phyloP scores from a whole-genome alignment of 2,329 filamentous ascomycete genomes.

The Penicillium rolfsii region DNA sequence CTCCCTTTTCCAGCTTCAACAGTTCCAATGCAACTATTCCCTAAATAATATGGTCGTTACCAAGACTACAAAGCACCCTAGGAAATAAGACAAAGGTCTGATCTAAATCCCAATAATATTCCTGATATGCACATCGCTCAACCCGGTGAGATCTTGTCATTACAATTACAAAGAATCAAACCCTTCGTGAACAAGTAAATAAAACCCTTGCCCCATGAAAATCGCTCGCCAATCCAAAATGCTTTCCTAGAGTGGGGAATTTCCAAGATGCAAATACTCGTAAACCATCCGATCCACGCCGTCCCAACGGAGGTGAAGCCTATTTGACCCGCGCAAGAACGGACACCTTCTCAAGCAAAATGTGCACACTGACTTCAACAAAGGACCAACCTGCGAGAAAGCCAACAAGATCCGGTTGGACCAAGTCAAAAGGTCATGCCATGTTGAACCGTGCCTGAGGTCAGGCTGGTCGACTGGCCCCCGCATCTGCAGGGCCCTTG shows the following conservation, averaged over 20 bases:
- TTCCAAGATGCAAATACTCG: constrained; percentile 26
- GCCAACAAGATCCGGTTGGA: not conserved
- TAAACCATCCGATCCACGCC: constrained; percentile 12
- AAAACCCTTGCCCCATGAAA: constrained; percentile 11
- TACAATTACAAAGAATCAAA: constrained; percentile 25
- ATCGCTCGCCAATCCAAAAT: constrained; percentile 22
- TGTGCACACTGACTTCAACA: constrained; percentile 1
- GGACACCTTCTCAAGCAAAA: constrained; percentile 9
- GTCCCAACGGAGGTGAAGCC: constrained; percentile 1
- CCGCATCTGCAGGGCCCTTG: constrained; percentile 35
- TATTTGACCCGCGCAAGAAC: not conserved
- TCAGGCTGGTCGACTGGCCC: constrained; percentile 39
- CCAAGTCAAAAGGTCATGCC: not conserved
- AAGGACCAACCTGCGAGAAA: not conserved
- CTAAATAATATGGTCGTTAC: not conserved
- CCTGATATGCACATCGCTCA: constrained; percentile 23
- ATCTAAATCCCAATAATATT: constrained; percentile 14
- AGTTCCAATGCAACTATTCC: not conserved
- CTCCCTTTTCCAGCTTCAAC: not conserved
- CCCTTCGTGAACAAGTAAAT: constrained; percentile 6
- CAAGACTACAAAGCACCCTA: not conserved
- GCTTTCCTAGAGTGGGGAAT: constrained; percentile 30
- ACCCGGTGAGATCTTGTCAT: constrained; percentile 18
- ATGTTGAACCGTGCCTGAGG: not conserved
- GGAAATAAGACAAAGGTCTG: not conserved